Evolutionary conservation across 129 eudicot species (phyloP).

Genomic region (Solidago caesia): DNA sequence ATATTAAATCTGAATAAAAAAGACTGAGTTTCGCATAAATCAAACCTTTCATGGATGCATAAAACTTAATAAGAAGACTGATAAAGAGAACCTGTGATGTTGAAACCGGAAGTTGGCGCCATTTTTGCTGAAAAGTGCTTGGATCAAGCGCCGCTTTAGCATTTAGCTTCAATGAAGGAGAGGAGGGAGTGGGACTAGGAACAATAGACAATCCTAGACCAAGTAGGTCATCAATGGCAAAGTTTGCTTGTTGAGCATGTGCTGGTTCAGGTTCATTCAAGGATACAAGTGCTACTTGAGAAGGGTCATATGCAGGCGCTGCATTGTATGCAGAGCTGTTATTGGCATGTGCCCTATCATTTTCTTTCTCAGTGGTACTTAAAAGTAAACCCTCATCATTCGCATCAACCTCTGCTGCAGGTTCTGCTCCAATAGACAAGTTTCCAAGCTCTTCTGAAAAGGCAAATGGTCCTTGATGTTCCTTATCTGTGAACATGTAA

Average conservation of each 20-base stretch:
- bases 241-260: constrained; percentile 37
- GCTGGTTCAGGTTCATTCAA: constrained; percentile 34
- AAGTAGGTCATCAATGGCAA: constrained; percentile 78
- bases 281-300: constrained; percentile 61
- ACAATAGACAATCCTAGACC: constrained; percentile 60
- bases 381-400: constrained; percentile 80
- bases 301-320: constrained; percentile 34
- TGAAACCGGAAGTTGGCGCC: constrained; percentile 93
- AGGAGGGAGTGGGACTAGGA: constrained; percentile 47
- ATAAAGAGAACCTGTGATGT: constrained; percentile 61
- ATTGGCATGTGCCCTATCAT: constrained; percentile 35
- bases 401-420: constrained; percentile 53
- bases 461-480: constrained; percentile 91
- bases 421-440: constrained; percentile 57
- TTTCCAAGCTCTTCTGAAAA: constrained; percentile 81
- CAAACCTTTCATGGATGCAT: background rate
- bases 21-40: background rate
- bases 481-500: constrained; percentile 96
- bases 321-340: constrained; percentile 38
- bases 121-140: constrained; percentile 85
- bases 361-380: constrained; percentile 76
- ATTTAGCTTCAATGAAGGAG: constrained; percentile 60
- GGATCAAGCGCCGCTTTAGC: constrained; percentile 85
- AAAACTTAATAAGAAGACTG: background rate
- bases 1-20: background rate